Evolutionary conservation across 495 filamentous ascomycete genomes (phyloP), one percentile per base, ranked within the genome.

Genomic region (Penicillium pulvis): DNA sequence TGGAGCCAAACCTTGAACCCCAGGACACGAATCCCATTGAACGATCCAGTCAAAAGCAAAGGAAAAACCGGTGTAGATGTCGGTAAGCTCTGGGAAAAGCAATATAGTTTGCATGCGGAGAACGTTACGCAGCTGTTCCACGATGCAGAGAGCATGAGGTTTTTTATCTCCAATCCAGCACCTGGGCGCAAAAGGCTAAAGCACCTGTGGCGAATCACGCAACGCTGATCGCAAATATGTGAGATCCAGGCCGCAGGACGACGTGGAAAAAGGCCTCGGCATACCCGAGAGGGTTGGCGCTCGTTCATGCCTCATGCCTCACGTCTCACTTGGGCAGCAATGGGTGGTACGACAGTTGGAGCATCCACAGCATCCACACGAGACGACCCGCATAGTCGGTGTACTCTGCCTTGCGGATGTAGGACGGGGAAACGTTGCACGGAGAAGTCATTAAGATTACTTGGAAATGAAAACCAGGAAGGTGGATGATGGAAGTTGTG

Each of bases 251-350:
- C n/a, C n/a, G 31, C 28, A 20, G 12, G 26, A 31, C 17, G 12
- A 23, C 28, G 28, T 51, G 48, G 28, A 35, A 33, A 36, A 36
- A 9, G 6, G 30, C 33, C 50, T 54, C 44, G 31, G 24, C 33
- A 33, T 28, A 50, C 55, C 56, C 20, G 7, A 42, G 53, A 33
- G 54, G 50, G 43, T 56, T 61, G 49, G 33, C 31, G 59, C 54
- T 57, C 49, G 33, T 39, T 12, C 26, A 33, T 57, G 39, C 39
- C 39, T 31, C 26, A 44, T 45, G 17, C 23, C 53, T 60, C 41
- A 47, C 51, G 51, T 60, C 46, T 62, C 53, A 65, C 59, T 62
- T 55, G 59, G 59, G 59, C 63, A 60, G 53, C 55, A 62, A 57
- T 19, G 50, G 45, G 43, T 63, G 55, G 20, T 53, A 59, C 53